A percentile compares a stretch with the other conserved stretches of the same genome.
Conservation (phyloP, 371 early-diverging fungal genomes). For the Sporodiniella umbellata region DNA sequence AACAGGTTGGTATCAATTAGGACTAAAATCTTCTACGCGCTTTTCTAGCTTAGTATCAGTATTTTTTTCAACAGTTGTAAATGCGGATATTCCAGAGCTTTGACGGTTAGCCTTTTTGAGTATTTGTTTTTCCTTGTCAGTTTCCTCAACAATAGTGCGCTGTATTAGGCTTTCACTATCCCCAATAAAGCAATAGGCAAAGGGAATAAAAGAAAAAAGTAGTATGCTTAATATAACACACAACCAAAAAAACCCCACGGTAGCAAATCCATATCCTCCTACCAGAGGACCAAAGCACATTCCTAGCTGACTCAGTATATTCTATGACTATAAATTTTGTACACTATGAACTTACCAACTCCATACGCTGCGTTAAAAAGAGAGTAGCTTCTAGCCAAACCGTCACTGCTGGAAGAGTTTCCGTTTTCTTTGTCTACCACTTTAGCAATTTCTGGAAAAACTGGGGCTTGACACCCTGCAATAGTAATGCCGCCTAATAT, state of each 20-base stretch:
- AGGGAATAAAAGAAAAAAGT: conserved; percentile 31
- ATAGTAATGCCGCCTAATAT: conserved; percentile 32
- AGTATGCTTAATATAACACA: conserved; percentile 20
- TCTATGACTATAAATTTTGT: neutral
- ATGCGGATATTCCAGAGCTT: neutral
- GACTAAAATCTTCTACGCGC: too few relatives aligned
- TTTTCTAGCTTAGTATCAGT: too few relatives aligned
- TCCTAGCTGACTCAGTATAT: conserved; percentile 3
- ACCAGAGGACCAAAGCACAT: conserved; percentile 25
- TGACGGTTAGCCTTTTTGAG: neutral
- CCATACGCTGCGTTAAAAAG: conserved; percentile 45
- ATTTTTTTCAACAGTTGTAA: too few relatives aligned
- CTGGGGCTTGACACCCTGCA: conserved; percentile 42
- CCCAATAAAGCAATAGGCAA: conserved; percentile 35
- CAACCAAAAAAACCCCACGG: conserved; percentile 27
- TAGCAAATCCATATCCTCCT: conserved; percentile 20
- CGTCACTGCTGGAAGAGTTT: conserved; percentile 20
- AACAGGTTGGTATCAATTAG: too few relatives aligned
- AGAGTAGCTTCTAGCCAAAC: conserved; percentile 39
- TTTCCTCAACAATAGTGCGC: neutral
- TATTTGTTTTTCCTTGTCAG: neutral
- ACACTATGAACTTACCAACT: conserved; percentile 16
- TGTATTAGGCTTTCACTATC: conserved; percentile 5
- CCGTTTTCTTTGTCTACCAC: conserved; percentile 34
- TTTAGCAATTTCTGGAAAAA: conserved; percentile 41